Base-by-base conservation (phyloP, 208 protist species). In the Naegleria gruberi region DNA sequence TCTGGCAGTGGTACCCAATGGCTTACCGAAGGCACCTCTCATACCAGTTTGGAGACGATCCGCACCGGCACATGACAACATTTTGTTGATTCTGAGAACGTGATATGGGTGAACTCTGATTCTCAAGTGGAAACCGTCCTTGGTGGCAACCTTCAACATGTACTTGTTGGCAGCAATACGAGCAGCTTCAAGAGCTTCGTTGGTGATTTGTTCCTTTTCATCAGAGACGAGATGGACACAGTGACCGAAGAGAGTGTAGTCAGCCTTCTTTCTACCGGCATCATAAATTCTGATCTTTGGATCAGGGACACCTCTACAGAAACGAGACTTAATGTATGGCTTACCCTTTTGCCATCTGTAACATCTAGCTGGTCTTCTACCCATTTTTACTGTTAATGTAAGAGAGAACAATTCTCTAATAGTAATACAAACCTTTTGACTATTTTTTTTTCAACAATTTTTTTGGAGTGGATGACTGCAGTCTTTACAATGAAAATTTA, bases 31-130 rank as follows among this genome's bases (percentile, higher is more conserved):
- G 82, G 98, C 97, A 92, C 95, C 94, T 92, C 98, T 94, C 98
- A 91, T 89, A 90, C 82, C 77, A 47, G 89, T 90, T 45, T 85
- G 89, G 42, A 83, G 94, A 93, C 98, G 94, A 99, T 99, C 99
- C 77, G 99, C 99, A 93, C 99, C 99, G 90, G 99, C 98, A 93
- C 98, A 99, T 82, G 98, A 99, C 92, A 99, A 96, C 98, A 99
- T 99, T 95, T 99, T 99, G 95, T 99, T 99, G 95, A 99, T 99
- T 92, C 99, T 96, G 74, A 99, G 91, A 89, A 99, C 98, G 94
- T 99, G 98, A 97, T 97, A 99, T 85, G 98, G 98, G 95, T 99
- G 99, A 91, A 97, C 96, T 91, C 98, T 97, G 89, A 99, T 97
- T 91, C 99, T 96, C 92, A 99, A 94, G 97, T 99, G 98, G 97